These are phyloP conservation scores for Volvariella volvacea DNA, from an alignment of 1,284 basidiomycete species.

Conservation along the genomic window DNA sequence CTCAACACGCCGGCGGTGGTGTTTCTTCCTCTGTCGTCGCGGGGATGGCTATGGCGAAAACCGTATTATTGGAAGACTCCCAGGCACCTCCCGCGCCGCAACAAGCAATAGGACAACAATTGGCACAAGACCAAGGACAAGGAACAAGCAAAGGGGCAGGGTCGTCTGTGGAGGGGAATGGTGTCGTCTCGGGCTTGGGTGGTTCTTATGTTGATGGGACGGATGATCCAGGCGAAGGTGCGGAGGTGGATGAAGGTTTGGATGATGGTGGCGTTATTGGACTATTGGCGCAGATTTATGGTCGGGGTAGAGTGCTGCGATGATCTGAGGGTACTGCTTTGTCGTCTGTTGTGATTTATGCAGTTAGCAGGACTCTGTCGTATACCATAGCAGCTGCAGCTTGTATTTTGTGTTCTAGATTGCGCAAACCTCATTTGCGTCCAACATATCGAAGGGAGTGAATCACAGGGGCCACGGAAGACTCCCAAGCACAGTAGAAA, in stretches of 20 bases:
- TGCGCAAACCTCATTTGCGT: no score
- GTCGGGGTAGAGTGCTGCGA: slow-evolving; percentile 34
- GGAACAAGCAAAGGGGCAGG: slow-evolving; percentile 18
- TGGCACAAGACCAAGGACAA: slow-evolving; percentile 27
- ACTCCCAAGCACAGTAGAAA: no score
- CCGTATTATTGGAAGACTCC: slow-evolving; percentile 66
- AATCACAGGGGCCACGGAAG: no score
- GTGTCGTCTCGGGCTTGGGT: slow-evolving; percentile 53
- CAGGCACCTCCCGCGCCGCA: slow-evolving; percentile 21
- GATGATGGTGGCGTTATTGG: slow-evolving; percentile 69
- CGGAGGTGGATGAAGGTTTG: slow-evolving; percentile 52
- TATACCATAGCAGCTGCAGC: no score
- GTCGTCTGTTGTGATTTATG: no score
- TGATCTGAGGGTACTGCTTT: no score
- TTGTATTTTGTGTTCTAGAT: no score
- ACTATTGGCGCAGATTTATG: slow-evolving; percentile 74
- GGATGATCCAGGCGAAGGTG: slow-evolving; percentile 27
- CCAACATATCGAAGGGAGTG: no score
- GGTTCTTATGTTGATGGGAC: slow-evolving; percentile 70
- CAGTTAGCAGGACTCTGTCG: no score
- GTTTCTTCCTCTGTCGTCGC: slow-evolving; percentile 38
- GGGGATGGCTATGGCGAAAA: slow-evolving; percentile 51
- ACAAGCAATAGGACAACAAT: slow-evolving; percentile 32
- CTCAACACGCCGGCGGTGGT: slow-evolving; percentile 12
- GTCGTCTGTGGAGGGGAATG: slow-evolving; percentile 13